These are phyloP conservation scores for Penicillium brasilianum DNA, from an alignment of 2,329 filamentous ascomycete species.

Conservation along the genomic window DNA sequence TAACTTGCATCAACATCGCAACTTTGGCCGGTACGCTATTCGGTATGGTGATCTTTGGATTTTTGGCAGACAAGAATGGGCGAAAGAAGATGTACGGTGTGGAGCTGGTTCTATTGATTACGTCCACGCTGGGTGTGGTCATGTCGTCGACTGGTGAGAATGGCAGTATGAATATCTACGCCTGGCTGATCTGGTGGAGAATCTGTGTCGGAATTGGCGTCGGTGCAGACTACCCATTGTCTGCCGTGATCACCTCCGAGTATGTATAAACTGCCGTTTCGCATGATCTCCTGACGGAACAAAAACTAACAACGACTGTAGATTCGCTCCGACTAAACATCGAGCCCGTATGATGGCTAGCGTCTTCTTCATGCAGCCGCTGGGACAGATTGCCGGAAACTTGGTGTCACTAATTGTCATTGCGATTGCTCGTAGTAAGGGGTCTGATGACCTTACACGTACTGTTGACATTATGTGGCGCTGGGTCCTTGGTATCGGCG, in stretches of 20 bases:
- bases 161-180: conserved; percentile 51
- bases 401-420: conserved; percentile 61
- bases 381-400: conserved; percentile 69
- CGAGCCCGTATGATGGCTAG: conserved; percentile 70
- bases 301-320: conserved; percentile 24
- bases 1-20: conserved; percentile 53
- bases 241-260: conserved; percentile 71
- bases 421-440: conserved; percentile 33
- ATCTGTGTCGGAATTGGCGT: conserved; percentile 60
- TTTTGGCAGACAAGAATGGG: conserved; percentile 54
- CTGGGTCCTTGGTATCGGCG: conserved; percentile 69
- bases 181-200: conserved; percentile 56
- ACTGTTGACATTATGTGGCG: conserved; percentile 68
- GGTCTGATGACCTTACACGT: conserved; percentile 36
- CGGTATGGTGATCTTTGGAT: conserved; percentile 55
- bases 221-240: conserved; percentile 71
- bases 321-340: conserved; percentile 62
- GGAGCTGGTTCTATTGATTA: conserved; percentile 55
- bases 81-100: conserved; percentile 58
- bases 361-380: conserved; percentile 72
- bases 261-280: conserved; percentile 45
- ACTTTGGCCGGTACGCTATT: conserved; percentile 54
- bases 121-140: conserved; percentile 53
- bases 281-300: no score
- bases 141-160: conserved; percentile 52